Evolutionary conservation across 306 rosid species (phyloP), one percentile per base, ranked within the genome.

Genomic region (Mimosa pudica): DNA sequence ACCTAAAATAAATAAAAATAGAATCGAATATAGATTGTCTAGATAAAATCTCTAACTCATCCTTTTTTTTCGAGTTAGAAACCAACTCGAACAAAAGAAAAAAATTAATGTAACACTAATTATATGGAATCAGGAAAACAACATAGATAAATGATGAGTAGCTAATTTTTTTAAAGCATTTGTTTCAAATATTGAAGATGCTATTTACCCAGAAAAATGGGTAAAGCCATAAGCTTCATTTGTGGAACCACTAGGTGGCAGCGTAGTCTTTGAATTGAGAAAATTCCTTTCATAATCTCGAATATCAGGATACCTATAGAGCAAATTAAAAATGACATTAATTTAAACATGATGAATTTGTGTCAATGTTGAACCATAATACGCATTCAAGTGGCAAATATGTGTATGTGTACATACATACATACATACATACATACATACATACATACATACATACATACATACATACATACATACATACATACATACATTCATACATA

Each of bases 201-300:
- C 14, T 77, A 6, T 80, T 81, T 64, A 81, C 85, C 62, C 11
- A 14, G 51, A 12, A 66, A 70, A 20, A 18, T 44, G 82, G 24
- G 33, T 13, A 10, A 65, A 48, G 24, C 55, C 5, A 52, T 1
- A 30, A 48, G 51, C 54, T 24, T 73, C 76, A 13, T 11, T 66
- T 5, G 14, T 61, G 6, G n/a, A 13, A 24, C 33, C 8, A 2
- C n/a, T 61, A 61, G 20, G 47, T 36, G 76, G 32, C 67, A 62
- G 1, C 16, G 3, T 60, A 30, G 14, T 8, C 42, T 77, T 82
- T 42, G 80, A 32, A 38, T 2, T 42, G 24, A 18, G 7, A 24
- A 32, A 45, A 10, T 16, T 48, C 46, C 12, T 30, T 10, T 70
- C 71, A 38, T 64, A 49, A 42, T 45, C 71, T 33, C 12, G 20